Base-by-base conservation (phyloP, 2,329 filamentous ascomycete species). In the Amauroascus verrucosus region DNA sequence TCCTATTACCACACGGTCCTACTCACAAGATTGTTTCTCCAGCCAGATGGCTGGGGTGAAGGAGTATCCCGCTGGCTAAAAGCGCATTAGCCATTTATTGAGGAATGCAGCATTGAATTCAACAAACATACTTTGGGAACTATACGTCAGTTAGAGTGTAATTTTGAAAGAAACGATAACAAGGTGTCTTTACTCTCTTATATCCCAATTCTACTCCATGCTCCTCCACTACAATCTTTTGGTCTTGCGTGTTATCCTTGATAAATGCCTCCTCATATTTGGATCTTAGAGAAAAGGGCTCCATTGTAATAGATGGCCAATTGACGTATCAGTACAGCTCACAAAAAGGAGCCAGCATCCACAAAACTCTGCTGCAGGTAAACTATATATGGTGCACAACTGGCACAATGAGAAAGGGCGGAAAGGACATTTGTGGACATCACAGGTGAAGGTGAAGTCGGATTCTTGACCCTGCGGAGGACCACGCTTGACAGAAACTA, bases 1-100 rank as follows among this genome's bases (percentile, higher is more conserved):
- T 57, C 54, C 53, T 6, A 56, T 40, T 38, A 14, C 35, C 3
- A 6, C 30, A 9, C n/a, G 1, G 35, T 16, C 11, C 9, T 44
- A 38, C 61, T 60, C 61, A 73, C 70, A 58, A 75, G 56, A 55
- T 75, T 75, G 56, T 68, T 72, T 48, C 72, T 66, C 72, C 72
- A 75, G 51, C 63, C 58, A 22, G 69, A 62, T 33, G 65, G 58
- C 13, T 55, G 59, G 20, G 72, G 71, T 44, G 62, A 61, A 47
- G 55, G 24, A 8, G 18, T 24, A 53, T 65, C 58, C 30, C 63
- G 61, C 56, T 64, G 58, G 49, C 65, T 68, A 54, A 45, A 43
- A 52, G 20, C 18, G n/a, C 2, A 28, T 51, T 28, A 51, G 40
- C 16, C 7, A 51, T 26, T n/a, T 13, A 9, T 16, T 3, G 20